Percentiles rank a stretch among this genome's conserved stretches.
phyloP scores from a whole-genome alignment of 306 rosid genomes.

The Rubus idaeus region DNA sequence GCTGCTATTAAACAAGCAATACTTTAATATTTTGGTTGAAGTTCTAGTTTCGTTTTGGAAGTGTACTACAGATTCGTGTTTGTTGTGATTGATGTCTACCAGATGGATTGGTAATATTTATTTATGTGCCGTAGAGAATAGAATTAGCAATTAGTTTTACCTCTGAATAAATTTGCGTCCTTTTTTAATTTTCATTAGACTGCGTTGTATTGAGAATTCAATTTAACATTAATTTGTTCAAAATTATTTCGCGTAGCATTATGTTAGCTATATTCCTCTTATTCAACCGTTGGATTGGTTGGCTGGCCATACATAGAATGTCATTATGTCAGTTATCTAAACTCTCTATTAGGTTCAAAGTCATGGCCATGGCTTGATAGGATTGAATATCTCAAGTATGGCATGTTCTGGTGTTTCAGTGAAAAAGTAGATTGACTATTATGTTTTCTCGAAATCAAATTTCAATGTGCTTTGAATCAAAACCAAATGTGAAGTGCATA shows the following conservation, averaged over 20 bases:
- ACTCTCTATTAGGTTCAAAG: not conserved
- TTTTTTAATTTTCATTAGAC: constrained; percentile 9
- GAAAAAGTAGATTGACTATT: not conserved
- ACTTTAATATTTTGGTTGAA: not conserved
- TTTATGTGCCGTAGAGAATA: constrained; percentile 19
- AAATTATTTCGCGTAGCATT: not conserved
- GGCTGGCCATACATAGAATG: not conserved
- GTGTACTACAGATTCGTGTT: constrained; percentile 16
- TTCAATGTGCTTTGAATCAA: not conserved
- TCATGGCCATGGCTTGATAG: not conserved
- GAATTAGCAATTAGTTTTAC: constrained; percentile 23
- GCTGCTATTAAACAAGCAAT: not conserved
- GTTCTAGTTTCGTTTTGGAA: not conserved
- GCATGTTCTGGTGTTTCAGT: not conserved
- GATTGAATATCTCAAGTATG: not conserved
- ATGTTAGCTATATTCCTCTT: not conserved
- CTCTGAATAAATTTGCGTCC: constrained; percentile 6
- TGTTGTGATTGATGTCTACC: constrained; percentile 23
- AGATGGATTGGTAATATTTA: constrained; percentile 17
- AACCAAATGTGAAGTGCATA: not conserved
- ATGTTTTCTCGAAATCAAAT: not conserved
- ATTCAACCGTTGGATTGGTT: not conserved
- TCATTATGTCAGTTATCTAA: not conserved
- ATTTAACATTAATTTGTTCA: not conserved
- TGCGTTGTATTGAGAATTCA: constrained; percentile 13